Conservation (phyloP, 2,329 filamentous ascomycete species). For the Cadophora luteo-olivacea region DNA sequence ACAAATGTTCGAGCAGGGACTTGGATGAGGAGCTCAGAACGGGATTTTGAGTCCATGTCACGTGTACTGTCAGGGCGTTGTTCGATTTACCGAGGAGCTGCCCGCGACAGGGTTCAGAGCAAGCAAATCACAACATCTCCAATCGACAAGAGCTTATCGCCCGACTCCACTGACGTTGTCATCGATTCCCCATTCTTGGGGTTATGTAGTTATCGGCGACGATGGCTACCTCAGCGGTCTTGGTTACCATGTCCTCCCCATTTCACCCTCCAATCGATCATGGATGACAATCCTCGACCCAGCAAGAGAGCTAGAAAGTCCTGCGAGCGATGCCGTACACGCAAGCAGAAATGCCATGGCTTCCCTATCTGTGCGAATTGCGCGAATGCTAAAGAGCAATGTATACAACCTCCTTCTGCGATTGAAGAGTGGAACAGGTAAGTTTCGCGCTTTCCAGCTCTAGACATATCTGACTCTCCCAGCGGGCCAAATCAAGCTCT, state of each 20-base stretch:
- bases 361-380: slow-evolving; percentile 40
- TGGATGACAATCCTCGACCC: slow-evolving; percentile 38
- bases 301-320: slow-evolving; percentile 41
- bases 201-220: neutral
- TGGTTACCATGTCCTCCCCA: neutral
- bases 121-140: slow-evolving; percentile 1
- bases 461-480: slow-evolving; percentile 5
- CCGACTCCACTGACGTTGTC: neutral
- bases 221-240: slow-evolving; percentile 15
- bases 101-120: slow-evolving; percentile 1
- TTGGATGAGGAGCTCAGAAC: no score
- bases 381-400: slow-evolving; percentile 38
- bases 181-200: slow-evolving; percentile 2
- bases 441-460: slow-evolving; percentile 5
- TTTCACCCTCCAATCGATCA: slow-evolving; percentile 23
- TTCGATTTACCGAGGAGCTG: neutral
- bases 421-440: slow-evolving; percentile 41
- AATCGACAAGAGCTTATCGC: neutral
- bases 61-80: neutral
- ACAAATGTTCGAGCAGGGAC: no score
- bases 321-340: slow-evolving; percentile 37
- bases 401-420: slow-evolving; percentile 38
- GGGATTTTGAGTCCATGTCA: neutral
- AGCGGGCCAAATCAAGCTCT: slow-evolving; percentile 39
- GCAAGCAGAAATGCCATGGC: slow-evolving; percentile 41